phyloP scores from a whole-genome alignment of 2,329 filamentous ascomycete species.

The Neopestalotiopsis sp. region DNA sequence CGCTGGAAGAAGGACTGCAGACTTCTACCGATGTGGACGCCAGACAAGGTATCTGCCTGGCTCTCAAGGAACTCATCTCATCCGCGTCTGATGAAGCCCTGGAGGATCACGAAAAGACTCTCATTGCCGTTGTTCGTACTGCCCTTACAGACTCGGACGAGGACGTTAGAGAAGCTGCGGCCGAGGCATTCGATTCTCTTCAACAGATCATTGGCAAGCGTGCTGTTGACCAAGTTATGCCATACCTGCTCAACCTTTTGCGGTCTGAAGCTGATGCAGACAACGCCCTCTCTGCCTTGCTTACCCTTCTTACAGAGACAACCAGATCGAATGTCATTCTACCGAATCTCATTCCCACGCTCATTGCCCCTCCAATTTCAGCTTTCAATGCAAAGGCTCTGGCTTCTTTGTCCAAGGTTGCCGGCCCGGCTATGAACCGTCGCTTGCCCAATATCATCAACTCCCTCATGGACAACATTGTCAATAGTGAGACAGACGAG shows the following conservation, averaged over 20 bases:
- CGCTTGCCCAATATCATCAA: conserved; percentile 90
- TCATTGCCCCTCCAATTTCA: conserved; percentile 88
- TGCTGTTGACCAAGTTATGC: conserved; percentile 93
- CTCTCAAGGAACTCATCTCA: conserved; percentile 88
- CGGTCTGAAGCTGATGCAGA: conserved; percentile 86
- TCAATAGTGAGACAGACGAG: conserved; percentile 75
- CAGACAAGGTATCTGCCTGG: conserved; percentile 96
- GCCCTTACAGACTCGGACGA: conserved; percentile 89
- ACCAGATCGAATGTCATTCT: conserved; percentile 95
- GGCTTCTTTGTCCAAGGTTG: conserved; percentile 91
- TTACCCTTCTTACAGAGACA: conserved; percentile 92
- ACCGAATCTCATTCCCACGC: conserved; percentile 92
- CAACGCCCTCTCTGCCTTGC: conserved; percentile 88
- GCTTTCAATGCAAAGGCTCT: conserved; percentile 94
- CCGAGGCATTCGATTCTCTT: conserved; percentile 94
- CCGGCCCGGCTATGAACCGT: conserved; percentile 87
- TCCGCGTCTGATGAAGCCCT: conserved; percentile 88
- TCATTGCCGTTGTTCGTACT: conserved; percentile 92
- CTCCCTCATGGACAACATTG: conserved; percentile 90
- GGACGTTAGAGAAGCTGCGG: conserved; percentile 92
- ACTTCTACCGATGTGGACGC: conserved; percentile 89
- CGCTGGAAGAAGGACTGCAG: conserved; percentile 88
- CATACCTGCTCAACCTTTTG: conserved; percentile 88
- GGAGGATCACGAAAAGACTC: conserved; percentile 92
- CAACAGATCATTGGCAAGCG: conserved; percentile 94